Base-by-base conservation (phyloP, 2,329 filamentous ascomycete species). In the Ascochyta fabae region DNA sequence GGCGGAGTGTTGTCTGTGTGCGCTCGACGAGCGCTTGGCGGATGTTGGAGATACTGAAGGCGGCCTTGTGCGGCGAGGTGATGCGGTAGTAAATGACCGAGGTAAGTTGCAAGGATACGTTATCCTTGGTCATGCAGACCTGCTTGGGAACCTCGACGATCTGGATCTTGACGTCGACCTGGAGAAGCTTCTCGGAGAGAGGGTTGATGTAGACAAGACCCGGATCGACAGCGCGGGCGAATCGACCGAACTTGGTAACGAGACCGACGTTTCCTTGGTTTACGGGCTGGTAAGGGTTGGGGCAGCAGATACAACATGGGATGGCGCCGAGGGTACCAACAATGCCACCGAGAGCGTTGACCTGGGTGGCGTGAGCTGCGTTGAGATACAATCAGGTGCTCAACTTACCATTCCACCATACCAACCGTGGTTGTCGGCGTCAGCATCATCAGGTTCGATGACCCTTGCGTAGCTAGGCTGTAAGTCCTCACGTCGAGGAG, bases 51-150 rank as follows among this genome's bases (percentile, higher is more conserved):
- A 99, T 97, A 65, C 95, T 95, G 74, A 98, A 99, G 57, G 95
- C 94, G 56, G 94, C 92, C 80, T 96, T 97, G 84, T 98, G 94
- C 1, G 95, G 95, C 26, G 90, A 90, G 51, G 89, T 90, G 72
- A 99, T 94, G 83, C 96, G 93, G 82, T 99, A 99, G 85, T 99
- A 99, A 80, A 99, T 97, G 74, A 99, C 95, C 6, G 91, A 96
- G 43, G 93, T 98, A 65, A 99, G 84, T 69, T 93, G 88, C 38
- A 99, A 84, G 41, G 91, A 96, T 61, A 98, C 95, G 71, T 99
- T 99, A 83, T 99, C 95, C 81, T 98, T 98, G 76, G 95, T 99
- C 93, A 99, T 99, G 83, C 95, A 98, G 60, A 94, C 87, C 79
- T 99, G 95, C 79, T 93, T 88, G 16, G 94, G 94, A 23, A 99